Conservation (phyloP, 164 flowering plant genomes). For the Cinnamomum chago region DNA sequence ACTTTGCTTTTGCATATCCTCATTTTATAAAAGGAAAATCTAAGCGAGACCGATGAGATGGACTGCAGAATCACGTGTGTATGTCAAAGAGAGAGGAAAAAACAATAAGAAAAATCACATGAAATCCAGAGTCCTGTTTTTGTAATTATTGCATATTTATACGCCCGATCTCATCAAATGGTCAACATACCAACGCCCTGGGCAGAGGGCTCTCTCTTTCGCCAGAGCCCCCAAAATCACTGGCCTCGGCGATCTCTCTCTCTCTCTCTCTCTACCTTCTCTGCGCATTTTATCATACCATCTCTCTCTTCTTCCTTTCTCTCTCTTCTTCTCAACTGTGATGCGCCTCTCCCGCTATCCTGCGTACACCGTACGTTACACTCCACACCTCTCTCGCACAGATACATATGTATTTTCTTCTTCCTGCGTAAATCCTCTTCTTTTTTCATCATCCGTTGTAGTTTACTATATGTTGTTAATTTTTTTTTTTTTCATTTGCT, state of each 20-base stretch:
- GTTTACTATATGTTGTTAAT: not conserved
- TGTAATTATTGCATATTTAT: not conserved
- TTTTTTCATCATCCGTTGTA: not conserved
- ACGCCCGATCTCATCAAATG: not conserved
- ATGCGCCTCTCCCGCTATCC: not conserved
- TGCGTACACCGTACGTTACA: not conserved
- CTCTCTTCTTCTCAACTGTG: not conserved
- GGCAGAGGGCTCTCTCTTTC: not conserved
- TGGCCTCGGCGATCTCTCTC: not conserved
- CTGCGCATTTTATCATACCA: not conserved
- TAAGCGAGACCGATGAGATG: too few relatives aligned
- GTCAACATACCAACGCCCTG: not conserved
- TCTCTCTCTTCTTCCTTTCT: not conserved
- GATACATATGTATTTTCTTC: too few relatives aligned
- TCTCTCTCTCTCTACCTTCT: not conserved
- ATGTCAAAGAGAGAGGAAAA: not conserved
- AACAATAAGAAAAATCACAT: not conserved
- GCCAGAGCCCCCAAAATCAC: not conserved
- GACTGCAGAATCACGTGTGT: too few relatives aligned
- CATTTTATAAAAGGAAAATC: too few relatives aligned
- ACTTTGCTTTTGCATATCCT: fast-evolving
- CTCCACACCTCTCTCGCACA: not conserved
- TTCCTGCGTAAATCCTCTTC: too few relatives aligned
- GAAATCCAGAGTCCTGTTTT: too few relatives aligned
- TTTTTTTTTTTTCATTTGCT: not conserved